These are phyloP conservation scores for Sclerotinia minor DNA, from an alignment of 2,329 filamentous ascomycete species.

Conservation along the genomic window DNA sequence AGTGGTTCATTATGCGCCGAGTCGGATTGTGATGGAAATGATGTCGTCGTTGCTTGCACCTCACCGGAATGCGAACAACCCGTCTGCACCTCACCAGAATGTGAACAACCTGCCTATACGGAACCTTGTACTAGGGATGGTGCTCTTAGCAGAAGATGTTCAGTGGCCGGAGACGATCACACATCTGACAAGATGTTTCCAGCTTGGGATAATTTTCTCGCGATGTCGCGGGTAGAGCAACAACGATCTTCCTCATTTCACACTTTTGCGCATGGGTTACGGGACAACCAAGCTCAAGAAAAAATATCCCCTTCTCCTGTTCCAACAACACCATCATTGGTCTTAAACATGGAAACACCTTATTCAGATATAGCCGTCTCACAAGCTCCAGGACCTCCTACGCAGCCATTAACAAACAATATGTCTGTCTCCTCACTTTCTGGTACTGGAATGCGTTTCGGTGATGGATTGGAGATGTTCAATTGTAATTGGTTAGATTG, in stretches of 20 bases:
- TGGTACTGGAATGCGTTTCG: constrained; percentile 32
- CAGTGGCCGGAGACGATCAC: constrained; percentile 18
- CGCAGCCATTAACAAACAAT: not conserved
- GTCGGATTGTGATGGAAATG: constrained; percentile 32
- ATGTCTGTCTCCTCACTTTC: not conserved
- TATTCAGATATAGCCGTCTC: not conserved
- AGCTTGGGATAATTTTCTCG: constrained; percentile 23
- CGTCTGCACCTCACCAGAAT: constrained; percentile 30
- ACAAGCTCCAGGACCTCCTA: not conserved
- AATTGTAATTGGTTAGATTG: constrained; percentile 39
- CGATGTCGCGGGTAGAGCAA: constrained; percentile 14
- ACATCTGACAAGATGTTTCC: constrained; percentile 19
- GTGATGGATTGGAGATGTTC: constrained; percentile 25
- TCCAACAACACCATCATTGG: constrained; percentile 33
- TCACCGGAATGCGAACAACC: constrained; percentile 31
- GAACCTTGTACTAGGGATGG: constrained; percentile 30
- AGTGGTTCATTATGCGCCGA: constrained; percentile 33
- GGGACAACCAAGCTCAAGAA: not conserved
- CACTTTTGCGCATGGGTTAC: not conserved
- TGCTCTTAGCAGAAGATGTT: constrained; percentile 26
- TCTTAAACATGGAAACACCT: constrained; percentile 24
- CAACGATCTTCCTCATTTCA: not conserved
- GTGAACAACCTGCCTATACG: constrained; percentile 31
- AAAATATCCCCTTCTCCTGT: constrained; percentile 20
- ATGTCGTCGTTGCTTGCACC: constrained; percentile 32